Evolutionary conservation across 192 early-diverging fungal genomes (phyloP).

Genomic region (Gaertneriomyces sp.): DNA sequence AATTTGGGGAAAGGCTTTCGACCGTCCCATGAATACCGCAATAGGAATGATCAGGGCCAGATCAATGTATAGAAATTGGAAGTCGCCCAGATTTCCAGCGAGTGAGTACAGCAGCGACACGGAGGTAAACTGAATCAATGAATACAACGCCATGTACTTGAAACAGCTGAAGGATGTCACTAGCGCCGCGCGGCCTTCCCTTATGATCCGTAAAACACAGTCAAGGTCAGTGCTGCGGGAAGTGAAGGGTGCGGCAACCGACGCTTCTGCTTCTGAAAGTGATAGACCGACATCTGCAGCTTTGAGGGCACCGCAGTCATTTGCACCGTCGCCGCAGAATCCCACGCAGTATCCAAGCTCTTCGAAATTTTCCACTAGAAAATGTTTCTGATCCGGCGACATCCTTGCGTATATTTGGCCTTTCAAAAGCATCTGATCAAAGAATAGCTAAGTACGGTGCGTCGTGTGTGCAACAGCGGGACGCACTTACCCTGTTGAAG

Average conservation of each 20-base stretch:
- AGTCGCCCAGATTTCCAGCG: constrained; percentile 85
- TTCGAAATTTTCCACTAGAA: constrained; percentile 86
- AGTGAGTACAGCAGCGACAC: constrained; percentile 89
- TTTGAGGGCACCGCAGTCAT: constrained; percentile 96
- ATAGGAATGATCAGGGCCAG: constrained; percentile 79
- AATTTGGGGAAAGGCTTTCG: constrained; percentile 70
- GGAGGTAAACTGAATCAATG: constrained; percentile 93
- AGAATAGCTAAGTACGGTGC: neutral
- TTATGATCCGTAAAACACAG: constrained; percentile 84
- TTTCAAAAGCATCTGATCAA: constrained; percentile 77
- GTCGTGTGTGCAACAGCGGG: neutral
- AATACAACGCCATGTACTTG: constrained; percentile 98
- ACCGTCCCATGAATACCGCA: constrained; percentile 78
- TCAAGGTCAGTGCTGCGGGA: constrained; percentile 83
- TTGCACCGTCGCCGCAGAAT: constrained; percentile 99
- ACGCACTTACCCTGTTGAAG: constrained; percentile 39
- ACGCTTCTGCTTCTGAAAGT: constrained; percentile 95
- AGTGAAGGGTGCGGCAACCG: constrained; percentile 97
- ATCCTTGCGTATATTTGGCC: constrained; percentile 93
- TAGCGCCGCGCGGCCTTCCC: constrained; percentile 91
- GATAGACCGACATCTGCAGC: constrained; percentile 95
- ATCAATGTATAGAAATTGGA: constrained; percentile 96
- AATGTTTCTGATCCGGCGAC: constrained; percentile 98
- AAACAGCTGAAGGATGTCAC: constrained; percentile 98
- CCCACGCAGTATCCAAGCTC: constrained; percentile 87